These are phyloP conservation scores for Clitopilus hobsonii DNA, from an alignment of 768 basidiomycete species.

Conservation along the genomic window DNA sequence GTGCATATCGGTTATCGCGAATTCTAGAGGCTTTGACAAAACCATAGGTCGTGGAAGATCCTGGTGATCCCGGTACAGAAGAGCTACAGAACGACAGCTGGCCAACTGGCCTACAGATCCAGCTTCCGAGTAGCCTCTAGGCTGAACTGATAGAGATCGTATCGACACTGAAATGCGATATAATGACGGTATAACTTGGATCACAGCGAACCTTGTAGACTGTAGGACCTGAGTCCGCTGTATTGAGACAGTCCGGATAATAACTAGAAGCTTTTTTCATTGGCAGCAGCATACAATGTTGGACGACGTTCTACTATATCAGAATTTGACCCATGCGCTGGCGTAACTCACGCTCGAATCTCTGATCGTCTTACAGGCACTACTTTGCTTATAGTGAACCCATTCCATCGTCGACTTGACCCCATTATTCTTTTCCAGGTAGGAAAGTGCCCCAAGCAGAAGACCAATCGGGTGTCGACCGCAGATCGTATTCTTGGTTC, in stretches of 20 bases:
- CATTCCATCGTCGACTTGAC: slow-evolving; percentile 54
- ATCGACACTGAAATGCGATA: too few species aligned
- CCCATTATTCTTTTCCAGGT: slow-evolving; percentile 40
- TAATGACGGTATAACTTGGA: too few species aligned
- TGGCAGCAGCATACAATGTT: too few species aligned
- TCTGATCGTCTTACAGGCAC: slow-evolving; percentile 54
- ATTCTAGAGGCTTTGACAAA: not conserved
- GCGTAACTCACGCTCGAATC: slow-evolving; percentile 98
- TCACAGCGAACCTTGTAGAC: too few species aligned
- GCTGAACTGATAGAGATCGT: too few species aligned
- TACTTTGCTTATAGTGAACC: slow-evolving; percentile 94
- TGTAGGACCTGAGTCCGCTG: too few species aligned
- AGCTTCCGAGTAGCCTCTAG: slow-evolving; percentile 32
- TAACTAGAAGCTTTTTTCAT: too few species aligned
- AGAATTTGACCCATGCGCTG: slow-evolving; percentile 77
- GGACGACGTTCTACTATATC: not conserved
- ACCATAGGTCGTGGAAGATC: slow-evolving; percentile 64
- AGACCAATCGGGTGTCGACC: slow-evolving; percentile 96
- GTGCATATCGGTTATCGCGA: not conserved
- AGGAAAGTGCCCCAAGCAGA: slow-evolving; percentile 70
- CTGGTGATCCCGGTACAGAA: slow-evolving; percentile 67
- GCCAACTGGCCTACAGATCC: slow-evolving; percentile 49
- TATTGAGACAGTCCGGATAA: too few species aligned
- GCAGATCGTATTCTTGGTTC: slow-evolving; percentile 94
- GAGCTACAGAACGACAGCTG: slow-evolving; percentile 43